Base-by-base conservation (phyloP, 1,284 basidiomycete genomes). In the Peniophora sp. region DNA sequence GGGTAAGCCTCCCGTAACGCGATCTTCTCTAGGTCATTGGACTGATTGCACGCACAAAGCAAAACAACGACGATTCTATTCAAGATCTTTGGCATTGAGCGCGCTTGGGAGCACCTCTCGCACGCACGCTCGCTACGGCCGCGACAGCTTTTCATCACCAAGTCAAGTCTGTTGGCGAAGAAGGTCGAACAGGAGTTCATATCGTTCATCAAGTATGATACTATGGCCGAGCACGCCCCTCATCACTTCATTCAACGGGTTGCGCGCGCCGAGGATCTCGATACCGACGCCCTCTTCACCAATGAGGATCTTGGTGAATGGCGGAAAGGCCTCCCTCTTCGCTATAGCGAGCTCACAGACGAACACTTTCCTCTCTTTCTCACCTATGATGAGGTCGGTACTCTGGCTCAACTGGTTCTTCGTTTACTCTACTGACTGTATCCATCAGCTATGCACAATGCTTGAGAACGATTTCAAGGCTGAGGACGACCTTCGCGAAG, bases 11-110 rank as follows among this genome's bases (percentile, higher is more conserved):
- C 1, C 24, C 15, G 32, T 32, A 9, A 6, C 43, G 1, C 17
- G 17, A 9, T 15, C 36, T 17, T 9, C 17, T 8, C 9, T 6
- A 9, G 2, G 5, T 10, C 41, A 3, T 17, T 15, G 35, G 34
- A 36, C 9, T 39, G 1, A 14, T 24, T 11, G 20, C 3, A 0
- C n/a, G 3, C 46, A 48, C 11, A 23, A 53, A 84, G 81, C 1
- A 85, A 86, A 73, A 86, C 82, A 0, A 84, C 83, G 0, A 79
- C 80, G 0, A 81, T 85, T 69, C 63, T 84, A 0, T 79, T 76
- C 64, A 83, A 81, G 61, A 83, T 85, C 68, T 63, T 85, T 1
- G 70, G 74, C 9, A 72, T 83, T 8, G 78, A 85, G 54, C 63
- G 69, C 11, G 65, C 70, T 0, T 77, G 70, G 60, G 59, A 71